Evolutionary conservation across 2,329 filamentous ascomycete species (phyloP), one percentile per base, ranked within the genome.

Genomic region (Colletotrichum tamarilloi): DNA sequence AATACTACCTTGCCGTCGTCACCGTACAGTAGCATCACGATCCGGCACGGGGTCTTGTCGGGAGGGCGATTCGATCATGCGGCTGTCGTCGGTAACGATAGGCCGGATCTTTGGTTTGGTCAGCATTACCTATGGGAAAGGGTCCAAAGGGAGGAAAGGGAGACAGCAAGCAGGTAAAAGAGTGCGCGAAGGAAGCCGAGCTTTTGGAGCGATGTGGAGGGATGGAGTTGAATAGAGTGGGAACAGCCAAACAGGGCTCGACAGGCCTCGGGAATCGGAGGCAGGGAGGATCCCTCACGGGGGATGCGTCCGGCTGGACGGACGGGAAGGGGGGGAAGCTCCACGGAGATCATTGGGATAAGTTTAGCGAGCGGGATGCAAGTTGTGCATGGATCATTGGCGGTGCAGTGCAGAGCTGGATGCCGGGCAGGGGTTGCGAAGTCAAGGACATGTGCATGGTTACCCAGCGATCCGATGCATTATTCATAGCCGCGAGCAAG

Each of bases 321-420:
- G 69, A 72, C 68, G 32, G 68, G 58, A 38, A 49, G 12, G 22
- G 30, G 62, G 12, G 22, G 28, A 38, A n/a, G n/a, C 12, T 49
- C 19, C 26, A 62, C n/a, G 19, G 26, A 49, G 9, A n/a, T 46
- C 14, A 38, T 62, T 62, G 68, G 58, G 38, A 59, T 68, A 46
- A 55, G 19, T 53, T 72, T 59, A 66, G 65, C 58, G 46, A 60
- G 67, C 35, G 64, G 65, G 57, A 72, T 62, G 52, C 16, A 24
- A 30, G 35, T 67, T 68, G 52, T 72, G 66, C 69, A 72, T 69
- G 69, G 59, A 63, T 64, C 69, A 42, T 55, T 52, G 30, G 35
- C 22, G 30, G n/a, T 64, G 62, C 65, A 64, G 38, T 26, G 69
- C 42, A 66, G 32, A 59, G 63, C 63, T 35, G 60, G 38, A 6